These are phyloP conservation scores for Torulaspora maleeae DNA, from an alignment of 805 yeast species.

Conservation along the genomic window DNA sequence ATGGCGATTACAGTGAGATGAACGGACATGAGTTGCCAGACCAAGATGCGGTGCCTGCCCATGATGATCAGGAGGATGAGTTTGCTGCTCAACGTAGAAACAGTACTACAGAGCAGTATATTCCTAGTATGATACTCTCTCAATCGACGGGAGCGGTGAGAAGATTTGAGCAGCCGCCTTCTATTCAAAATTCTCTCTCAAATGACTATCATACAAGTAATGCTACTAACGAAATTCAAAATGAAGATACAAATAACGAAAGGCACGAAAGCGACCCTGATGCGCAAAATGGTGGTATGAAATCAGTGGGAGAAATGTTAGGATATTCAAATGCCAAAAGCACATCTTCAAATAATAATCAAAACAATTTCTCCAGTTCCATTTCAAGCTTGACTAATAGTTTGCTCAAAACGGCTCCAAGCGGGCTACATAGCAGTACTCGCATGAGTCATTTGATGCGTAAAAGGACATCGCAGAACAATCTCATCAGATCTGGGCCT, in stretches of 20 bases:
- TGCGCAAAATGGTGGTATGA: not conserved
- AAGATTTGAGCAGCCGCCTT: constrained; percentile 36
- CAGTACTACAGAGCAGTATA: constrained; percentile 31
- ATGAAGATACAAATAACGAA: constrained; percentile 3
- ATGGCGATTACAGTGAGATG: constrained; percentile 6
- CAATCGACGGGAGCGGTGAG: constrained; percentile 51
- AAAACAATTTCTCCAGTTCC: constrained; percentile 27
- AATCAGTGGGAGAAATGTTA: not conserved
- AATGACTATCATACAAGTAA: constrained; percentile 8
- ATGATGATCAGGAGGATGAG: constrained; percentile 1
- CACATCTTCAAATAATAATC: not conserved
- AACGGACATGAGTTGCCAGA: not conserved
- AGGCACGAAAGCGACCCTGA: constrained; percentile 1
- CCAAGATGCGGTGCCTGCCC: not conserved
- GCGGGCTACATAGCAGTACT: constrained; percentile 8
- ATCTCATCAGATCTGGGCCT: constrained; percentile 10
- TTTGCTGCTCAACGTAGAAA: constrained; percentile 7
- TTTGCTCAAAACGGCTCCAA: constrained; percentile 24
- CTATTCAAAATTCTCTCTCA: constrained; percentile 30
- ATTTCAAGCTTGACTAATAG: constrained; percentile 33
- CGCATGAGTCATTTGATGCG: constrained; percentile 13
- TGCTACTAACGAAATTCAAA: not conserved
- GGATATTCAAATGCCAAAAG: not conserved
- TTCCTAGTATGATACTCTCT: constrained; percentile 44
- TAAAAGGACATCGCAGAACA: constrained; percentile 14